Conservation (phyloP, 176 grass and related monocot genomes). For the Thalia dealbata region DNA sequence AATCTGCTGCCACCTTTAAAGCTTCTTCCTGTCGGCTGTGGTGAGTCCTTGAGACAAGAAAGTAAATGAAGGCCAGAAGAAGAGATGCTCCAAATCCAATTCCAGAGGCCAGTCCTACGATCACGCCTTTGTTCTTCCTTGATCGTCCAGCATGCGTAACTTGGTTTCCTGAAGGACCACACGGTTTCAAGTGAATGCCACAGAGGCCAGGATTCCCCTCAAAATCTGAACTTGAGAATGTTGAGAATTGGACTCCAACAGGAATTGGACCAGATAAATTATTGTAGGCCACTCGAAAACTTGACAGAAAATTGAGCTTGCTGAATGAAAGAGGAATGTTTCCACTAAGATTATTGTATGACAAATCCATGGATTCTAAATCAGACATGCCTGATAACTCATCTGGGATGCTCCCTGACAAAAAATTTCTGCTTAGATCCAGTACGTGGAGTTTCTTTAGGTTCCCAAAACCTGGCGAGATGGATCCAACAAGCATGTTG, state of each 20-base stretch:
- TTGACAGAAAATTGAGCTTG: constrained; percentile 86
- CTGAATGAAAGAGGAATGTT: constrained; percentile 66
- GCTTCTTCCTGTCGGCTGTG: constrained; percentile 39
- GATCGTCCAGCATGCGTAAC: constrained; percentile 17
- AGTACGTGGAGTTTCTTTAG: constrained; percentile 64
- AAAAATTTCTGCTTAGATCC: constrained; percentile 62
- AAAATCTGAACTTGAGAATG: constrained; percentile 64
- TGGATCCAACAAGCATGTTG: constrained; percentile 57
- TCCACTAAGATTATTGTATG: constrained; percentile 79
- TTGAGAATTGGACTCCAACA: constrained; percentile 70
- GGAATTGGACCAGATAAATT: constrained; percentile 69
- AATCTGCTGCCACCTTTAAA: constrained; percentile 47
- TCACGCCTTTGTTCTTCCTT: constrained; percentile 47
- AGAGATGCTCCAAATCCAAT: constrained; percentile 52
- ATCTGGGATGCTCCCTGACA: constrained; percentile 67
- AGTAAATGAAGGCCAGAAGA: constrained; percentile 43
- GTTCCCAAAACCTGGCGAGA: constrained; percentile 58
- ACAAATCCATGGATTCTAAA: constrained; percentile 80
- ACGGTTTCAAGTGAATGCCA: constrained; percentile 25
- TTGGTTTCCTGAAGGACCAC: constrained; percentile 2
- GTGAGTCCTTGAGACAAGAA: constrained; percentile 39
- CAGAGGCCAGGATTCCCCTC: constrained; percentile 80
- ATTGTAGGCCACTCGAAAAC: constrained; percentile 87
- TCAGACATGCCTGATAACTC: constrained; percentile 71
- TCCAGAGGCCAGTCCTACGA: constrained; percentile 56